Evolutionary conservation across 148 eudicot genomes (phyloP).

Genomic region (Chenopodium album): DNA sequence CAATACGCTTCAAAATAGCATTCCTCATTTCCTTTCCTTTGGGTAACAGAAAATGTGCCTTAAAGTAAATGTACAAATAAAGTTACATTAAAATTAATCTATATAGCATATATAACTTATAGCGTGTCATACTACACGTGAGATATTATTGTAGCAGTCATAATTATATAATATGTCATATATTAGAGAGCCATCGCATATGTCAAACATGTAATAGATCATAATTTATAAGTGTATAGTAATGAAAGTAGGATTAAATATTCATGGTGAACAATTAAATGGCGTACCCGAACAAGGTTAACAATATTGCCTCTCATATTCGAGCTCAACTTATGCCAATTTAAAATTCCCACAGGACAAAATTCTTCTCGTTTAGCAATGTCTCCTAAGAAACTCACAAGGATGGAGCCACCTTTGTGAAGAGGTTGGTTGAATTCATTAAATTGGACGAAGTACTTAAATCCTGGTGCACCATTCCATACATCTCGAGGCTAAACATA

Average conservation of each 20-base stretch:
- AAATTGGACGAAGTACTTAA: neutral
- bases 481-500: neutral
- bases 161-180: too few species aligned
- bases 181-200: too few species aligned
- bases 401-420: constrained; percentile 5
- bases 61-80: neutral
- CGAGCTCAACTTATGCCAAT: neutral
- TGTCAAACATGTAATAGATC: too few species aligned
- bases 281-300: neutral
- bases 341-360: neutral
- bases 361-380: neutral
- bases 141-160: too few species aligned
- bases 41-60: neutral
- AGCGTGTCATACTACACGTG: too few species aligned
- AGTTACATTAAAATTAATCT: neutral
- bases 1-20: neutral
- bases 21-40: neutral
- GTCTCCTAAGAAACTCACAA: neutral
- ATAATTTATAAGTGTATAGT: too few species aligned
- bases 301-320: neutral
- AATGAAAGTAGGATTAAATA: too few species aligned
- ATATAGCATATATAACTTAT: too few species aligned
- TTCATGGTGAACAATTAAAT: neutral
- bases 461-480: neutral
- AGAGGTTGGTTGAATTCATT: neutral